Conservation (phyloP, 164 flowering plant species). For the Liriodendron chinense region DNA sequence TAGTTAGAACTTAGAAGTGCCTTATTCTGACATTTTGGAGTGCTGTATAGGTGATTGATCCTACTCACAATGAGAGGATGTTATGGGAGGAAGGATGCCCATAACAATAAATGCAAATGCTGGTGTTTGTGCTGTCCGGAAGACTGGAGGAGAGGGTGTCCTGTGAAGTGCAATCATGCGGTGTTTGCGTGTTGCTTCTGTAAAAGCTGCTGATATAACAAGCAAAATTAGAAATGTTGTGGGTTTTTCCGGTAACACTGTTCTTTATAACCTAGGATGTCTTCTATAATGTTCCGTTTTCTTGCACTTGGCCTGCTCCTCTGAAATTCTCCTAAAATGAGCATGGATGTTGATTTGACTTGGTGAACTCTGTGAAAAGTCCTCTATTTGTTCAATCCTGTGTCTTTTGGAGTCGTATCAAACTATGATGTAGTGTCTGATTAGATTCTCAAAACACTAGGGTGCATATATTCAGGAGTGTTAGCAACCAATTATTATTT, state of each 20-base stretch:
- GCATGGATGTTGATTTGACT: neutral
- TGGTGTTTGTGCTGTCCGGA: constrained; percentile 92
- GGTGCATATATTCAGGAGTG: no score
- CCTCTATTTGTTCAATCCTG: no score
- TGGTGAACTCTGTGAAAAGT: no score
- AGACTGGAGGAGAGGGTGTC: constrained; percentile 90
- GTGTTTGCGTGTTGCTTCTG: constrained; percentile 77
- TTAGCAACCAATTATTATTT: neutral
- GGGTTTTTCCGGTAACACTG: no score
- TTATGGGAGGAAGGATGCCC: constrained; percentile 88
- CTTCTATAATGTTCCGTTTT: neutral
- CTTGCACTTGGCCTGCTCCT: neutral
- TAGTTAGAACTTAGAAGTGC: neutral
- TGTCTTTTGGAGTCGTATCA: no score
- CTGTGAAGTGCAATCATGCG: constrained; percentile 72
- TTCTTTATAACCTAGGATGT: no score
- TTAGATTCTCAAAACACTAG: no score
- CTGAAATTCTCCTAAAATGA: neutral
- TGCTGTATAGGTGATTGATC: constrained; percentile 66
- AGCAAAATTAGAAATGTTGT: no score
- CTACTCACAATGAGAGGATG: constrained; percentile 84
- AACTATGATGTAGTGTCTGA: no score
- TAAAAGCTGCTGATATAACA: constrained; percentile 77
- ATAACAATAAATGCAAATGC: constrained; percentile 78
- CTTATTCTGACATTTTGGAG: constrained; percentile 11